phyloP scores from a whole-genome alignment of 75 land plant genomes.

The Sequoiadendron giganteum region DNA sequence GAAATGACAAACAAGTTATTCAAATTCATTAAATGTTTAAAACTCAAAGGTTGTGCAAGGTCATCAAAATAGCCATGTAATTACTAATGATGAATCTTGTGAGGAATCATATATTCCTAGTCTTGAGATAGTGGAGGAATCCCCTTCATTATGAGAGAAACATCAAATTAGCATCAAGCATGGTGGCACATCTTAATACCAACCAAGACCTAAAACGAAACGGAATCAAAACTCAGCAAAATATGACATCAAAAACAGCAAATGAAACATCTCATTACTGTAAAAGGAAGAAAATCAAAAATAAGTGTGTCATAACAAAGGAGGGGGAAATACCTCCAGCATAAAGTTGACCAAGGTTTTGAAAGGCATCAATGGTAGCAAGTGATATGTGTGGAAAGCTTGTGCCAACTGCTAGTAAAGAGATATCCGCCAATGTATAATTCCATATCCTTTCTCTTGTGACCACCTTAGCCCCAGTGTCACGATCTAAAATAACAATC shows the following conservation, averaged over 20 bases:
- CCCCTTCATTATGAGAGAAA: neutral
- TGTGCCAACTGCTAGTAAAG: slow-evolving; percentile 85
- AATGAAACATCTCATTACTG: neutral
- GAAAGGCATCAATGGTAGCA: slow-evolving; percentile 76
- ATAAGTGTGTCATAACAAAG: neutral
- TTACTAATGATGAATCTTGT: neutral
- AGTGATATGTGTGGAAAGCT: slow-evolving; percentile 92
- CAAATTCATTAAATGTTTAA: neutral
- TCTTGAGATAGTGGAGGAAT: neutral
- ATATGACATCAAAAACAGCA: neutral
- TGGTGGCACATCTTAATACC: neutral
- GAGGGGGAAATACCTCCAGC: slow-evolving; percentile 53
- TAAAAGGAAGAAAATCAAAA: neutral
- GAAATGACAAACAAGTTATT: neutral
- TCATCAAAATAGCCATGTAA: neutral
- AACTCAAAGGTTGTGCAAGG: neutral
- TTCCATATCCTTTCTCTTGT: slow-evolving; percentile 76
- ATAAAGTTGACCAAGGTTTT: slow-evolving; percentile 58
- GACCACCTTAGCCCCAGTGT: slow-evolving; percentile 33
- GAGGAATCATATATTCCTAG: neutral
- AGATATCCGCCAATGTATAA: slow-evolving; percentile 75
- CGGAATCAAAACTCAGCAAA: neutral
- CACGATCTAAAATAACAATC: slow-evolving; percentile 47
- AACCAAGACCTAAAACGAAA: neutral
- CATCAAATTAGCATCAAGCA: neutral